phyloP scores from a whole-genome alignment of 208 protist species.

The Crithidia mellificae region DNA sequence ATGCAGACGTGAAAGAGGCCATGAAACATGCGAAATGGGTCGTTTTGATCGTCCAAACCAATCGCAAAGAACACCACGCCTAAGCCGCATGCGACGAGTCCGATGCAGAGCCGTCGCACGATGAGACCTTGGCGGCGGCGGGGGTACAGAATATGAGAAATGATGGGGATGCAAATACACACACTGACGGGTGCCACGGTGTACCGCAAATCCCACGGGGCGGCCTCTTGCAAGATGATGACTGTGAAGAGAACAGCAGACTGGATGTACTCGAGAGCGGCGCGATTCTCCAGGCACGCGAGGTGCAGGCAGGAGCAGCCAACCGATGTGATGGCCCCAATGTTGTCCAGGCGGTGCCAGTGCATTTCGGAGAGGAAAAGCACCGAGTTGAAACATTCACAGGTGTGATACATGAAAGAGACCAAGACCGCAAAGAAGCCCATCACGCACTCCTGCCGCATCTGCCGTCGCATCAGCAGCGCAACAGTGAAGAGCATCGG shows the following conservation, averaged over 20 bases:
- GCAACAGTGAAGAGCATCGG: conserved; percentile 41
- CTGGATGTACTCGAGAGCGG: conserved; percentile 39
- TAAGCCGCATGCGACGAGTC: conserved; percentile 28
- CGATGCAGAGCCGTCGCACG: conserved; percentile 22
- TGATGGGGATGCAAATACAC: conserved; percentile 43
- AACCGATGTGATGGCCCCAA: conserved; percentile 50
- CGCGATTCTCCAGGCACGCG: conserved; percentile 33
- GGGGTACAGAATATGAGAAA: conserved; percentile 30
- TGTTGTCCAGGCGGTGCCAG: conserved; percentile 82
- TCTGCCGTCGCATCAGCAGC: conserved; percentile 30
- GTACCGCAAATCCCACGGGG: conserved; percentile 66
- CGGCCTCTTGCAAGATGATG: conserved; percentile 59
- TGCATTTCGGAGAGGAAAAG: conserved; percentile 59
- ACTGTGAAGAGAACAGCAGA: conserved; percentile 48
- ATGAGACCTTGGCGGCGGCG: conserved; percentile 25
- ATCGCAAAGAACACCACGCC: conserved; percentile 48
- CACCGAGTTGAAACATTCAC: conserved; percentile 45
- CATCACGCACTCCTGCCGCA: conserved; percentile 35
- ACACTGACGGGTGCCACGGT: conserved; percentile 46
- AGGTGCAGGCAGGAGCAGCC: conserved; percentile 53
- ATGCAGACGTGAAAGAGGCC: conserved; percentile 69
- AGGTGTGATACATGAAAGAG: conserved; percentile 79
- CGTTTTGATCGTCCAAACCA: conserved; percentile 60
- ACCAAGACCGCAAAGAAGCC: conserved; percentile 37
- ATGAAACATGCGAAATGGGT: conserved; percentile 72